phyloP scores from a whole-genome alignment of 306 rosid species.

The Ammopiptanthus mongolicus region DNA sequence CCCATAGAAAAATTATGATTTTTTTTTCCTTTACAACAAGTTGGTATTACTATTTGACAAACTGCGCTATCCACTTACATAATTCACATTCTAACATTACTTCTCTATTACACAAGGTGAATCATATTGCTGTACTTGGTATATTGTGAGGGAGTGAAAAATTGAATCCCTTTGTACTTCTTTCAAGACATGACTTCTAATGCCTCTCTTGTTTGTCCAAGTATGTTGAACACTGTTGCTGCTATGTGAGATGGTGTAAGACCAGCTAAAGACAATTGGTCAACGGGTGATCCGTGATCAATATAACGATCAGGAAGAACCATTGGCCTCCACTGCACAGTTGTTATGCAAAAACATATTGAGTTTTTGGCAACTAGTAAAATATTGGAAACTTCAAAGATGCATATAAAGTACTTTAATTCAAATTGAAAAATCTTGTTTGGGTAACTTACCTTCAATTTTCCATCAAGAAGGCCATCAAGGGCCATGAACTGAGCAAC shows the following conservation, averaged over 20 bases:
- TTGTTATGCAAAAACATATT: not conserved
- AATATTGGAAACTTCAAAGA: not conserved
- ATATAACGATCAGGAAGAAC: conserved; percentile 89
- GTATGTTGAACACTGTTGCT: conserved; percentile 83
- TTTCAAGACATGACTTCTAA: conserved; percentile 60
- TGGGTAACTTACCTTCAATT: conserved; percentile 50
- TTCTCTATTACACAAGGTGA: conserved; percentile 1
- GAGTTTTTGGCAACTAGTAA: not conserved
- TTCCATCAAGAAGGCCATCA: conserved; percentile 91
- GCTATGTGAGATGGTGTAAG: conserved; percentile 87
- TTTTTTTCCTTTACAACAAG: not conserved
- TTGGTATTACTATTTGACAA: conserved; percentile 11
- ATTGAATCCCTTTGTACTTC: not conserved
- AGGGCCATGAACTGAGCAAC: conserved; percentile 95
- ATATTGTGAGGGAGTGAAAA: conserved; percentile 8
- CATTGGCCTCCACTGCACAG: conserved; percentile 89
- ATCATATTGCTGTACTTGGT: conserved; percentile 8
- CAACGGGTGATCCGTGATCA: conserved; percentile 81
- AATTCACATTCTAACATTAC: conserved; percentile 1
- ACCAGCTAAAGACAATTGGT: conserved; percentile 73
- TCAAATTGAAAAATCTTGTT: not conserved
- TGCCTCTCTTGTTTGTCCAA: conserved; percentile 88
- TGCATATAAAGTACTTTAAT: not conserved
- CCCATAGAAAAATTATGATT: not conserved
- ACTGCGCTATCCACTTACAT: not conserved